Evolutionary conservation across 208 protist species (phyloP).

Genomic region (Trypanosoma scelopori): DNA sequence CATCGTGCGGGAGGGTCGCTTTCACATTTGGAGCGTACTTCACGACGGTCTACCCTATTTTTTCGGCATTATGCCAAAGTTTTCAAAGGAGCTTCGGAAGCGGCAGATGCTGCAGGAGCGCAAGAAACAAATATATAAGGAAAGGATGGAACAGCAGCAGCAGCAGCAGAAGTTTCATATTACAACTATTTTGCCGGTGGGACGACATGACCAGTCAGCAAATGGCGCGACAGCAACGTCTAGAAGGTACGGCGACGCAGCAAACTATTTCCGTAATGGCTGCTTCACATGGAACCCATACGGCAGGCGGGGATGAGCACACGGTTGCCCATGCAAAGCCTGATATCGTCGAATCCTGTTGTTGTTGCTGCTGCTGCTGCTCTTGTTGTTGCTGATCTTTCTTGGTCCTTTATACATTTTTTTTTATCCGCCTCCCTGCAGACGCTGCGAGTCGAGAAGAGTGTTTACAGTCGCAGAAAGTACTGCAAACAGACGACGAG

Average conservation of each 20-base stretch:
- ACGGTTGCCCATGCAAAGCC: too few relatives aligned
- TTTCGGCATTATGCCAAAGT: slow-evolving; percentile 66
- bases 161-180: not conserved
- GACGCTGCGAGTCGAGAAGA: too few relatives aligned
- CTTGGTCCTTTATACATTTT: too few relatives aligned
- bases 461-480: too few relatives aligned
- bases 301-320: slow-evolving; percentile 1
- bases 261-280: slow-evolving; percentile 13
- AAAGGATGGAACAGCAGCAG: not conserved
- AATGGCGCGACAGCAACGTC: not conserved
- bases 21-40: slow-evolving; percentile 63
- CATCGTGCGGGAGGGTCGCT: slow-evolving; percentile 60
- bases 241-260: slow-evolving; percentile 4
- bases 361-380: too few relatives aligned
- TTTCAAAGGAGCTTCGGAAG: slow-evolving; percentile 35
- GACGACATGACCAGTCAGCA: not conserved
- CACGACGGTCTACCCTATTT: slow-evolving; percentile 57
- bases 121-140: not conserved
- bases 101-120: not conserved
- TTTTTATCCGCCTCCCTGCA: too few relatives aligned
- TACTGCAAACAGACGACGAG: too few relatives aligned
- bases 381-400: too few relatives aligned
- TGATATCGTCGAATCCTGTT: too few relatives aligned
- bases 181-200: not conserved
- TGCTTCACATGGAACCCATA: slow-evolving; percentile 23